Evolutionary conservation across 768 basidiomycete genomes (phyloP).

Genomic region (Leccinum ochraceum): DNA sequence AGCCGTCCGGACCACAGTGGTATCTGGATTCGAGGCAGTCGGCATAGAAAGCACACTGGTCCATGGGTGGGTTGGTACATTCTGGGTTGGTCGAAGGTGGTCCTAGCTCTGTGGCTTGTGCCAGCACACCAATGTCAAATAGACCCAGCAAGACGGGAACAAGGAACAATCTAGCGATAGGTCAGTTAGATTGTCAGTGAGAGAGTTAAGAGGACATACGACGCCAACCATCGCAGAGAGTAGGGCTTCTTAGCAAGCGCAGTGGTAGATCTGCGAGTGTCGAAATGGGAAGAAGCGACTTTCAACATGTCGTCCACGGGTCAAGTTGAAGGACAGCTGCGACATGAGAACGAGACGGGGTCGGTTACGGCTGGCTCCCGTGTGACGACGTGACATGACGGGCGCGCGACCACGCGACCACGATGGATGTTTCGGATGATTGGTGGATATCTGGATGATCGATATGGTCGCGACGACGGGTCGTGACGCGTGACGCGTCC

Average conservation of each 20-base stretch:
- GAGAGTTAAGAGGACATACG: background rate
- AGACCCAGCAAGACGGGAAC: background rate
- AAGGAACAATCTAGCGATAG: background rate
- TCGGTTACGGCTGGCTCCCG: no score
- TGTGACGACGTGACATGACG: no score
- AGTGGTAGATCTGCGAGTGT: background rate
- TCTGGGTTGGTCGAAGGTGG: background rate
- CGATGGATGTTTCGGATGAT: no score
- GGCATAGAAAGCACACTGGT: slow-evolving; percentile 36
- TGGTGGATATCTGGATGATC: no score
- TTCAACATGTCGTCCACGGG: background rate
- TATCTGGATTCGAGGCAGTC: background rate
- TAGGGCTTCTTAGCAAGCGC: background rate
- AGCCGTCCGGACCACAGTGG: background rate
- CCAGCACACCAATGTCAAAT: background rate
- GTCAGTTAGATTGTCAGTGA: background rate
- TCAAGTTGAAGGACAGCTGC: no score
- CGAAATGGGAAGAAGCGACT: background rate
- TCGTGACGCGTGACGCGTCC: no score
- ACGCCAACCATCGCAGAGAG: background rate
- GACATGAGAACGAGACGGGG: no score
- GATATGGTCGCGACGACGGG: no score
- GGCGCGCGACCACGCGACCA: no score
- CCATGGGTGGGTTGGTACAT: slow-evolving; percentile 34
- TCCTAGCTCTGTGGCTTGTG: background rate